Evolutionary conservation across 2,329 filamentous ascomycete genomes (phyloP).

Genomic region (Aspergillus calidoustus): DNA sequence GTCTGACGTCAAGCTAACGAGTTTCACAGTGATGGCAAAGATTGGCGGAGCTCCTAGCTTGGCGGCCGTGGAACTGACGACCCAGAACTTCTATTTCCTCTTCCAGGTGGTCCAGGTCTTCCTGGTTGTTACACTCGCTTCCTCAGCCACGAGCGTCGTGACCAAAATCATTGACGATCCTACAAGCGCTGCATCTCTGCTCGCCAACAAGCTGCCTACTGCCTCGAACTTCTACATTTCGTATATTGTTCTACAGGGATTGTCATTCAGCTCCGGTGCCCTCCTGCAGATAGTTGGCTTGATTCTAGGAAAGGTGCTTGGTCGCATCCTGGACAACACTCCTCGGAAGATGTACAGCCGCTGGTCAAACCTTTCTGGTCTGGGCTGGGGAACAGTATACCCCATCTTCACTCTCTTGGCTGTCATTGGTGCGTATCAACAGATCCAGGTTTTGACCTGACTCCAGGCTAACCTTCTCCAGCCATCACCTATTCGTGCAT

Average conservation of each 20-base stretch:
- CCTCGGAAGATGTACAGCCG: constrained; percentile 80
- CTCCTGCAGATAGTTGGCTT: constrained; percentile 77
- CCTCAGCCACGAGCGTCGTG: constrained; percentile 74
- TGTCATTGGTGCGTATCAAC: constrained; percentile 70
- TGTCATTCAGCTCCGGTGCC: constrained; percentile 75
- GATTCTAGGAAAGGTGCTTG: constrained; percentile 72
- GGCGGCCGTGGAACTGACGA: constrained; percentile 82
- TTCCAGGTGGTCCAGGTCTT: constrained; percentile 83
- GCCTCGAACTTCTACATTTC: constrained; percentile 94
- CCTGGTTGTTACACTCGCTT: constrained; percentile 80
- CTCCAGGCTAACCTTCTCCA: constrained; percentile 34
- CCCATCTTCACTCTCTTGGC: constrained; percentile 81
- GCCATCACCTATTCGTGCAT: constrained; percentile 86
- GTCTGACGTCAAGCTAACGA: not conserved
- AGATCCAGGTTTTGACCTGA: not conserved
- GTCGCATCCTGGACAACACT: constrained; percentile 74
- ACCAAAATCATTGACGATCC: constrained; percentile 68
- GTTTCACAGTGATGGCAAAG: constrained; percentile 69
- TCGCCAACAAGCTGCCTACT: constrained; percentile 76
- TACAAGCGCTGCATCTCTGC: constrained; percentile 61
- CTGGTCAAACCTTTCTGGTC: constrained; percentile 73
- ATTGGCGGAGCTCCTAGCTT: constrained; percentile 78
- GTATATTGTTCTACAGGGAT: constrained; percentile 91
- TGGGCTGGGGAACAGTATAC: constrained; percentile 83
- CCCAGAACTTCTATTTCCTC: constrained; percentile 84